These are phyloP conservation scores for Juncus inflexus DNA, from an alignment of 176 grass and related monocot species.

Conservation along the genomic window DNA sequence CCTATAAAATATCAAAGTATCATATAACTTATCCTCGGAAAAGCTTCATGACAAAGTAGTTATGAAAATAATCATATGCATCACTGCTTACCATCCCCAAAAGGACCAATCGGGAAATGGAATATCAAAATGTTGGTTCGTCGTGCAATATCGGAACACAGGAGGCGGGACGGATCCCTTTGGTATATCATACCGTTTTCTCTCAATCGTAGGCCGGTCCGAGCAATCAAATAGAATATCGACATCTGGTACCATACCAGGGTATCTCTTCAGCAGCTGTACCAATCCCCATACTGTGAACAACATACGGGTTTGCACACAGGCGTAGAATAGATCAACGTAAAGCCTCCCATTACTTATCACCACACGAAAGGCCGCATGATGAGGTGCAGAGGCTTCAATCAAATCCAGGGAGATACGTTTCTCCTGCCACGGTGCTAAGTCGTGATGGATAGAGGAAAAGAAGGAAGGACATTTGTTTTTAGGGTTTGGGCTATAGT, in stretches of 20 bases:
- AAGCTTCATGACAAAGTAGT: neutral
- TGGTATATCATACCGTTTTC: slow-evolving; percentile 27
- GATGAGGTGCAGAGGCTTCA: slow-evolving; percentile 30
- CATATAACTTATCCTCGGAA: neutral
- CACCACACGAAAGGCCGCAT: slow-evolving; percentile 55
- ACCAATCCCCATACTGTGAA: slow-evolving; percentile 74
- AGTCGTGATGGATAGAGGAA: slow-evolving; percentile 55
- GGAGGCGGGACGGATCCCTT: slow-evolving; percentile 39
- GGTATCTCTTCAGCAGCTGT: slow-evolving; percentile 60
- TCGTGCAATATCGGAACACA: slow-evolving; percentile 75
- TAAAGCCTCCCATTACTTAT: slow-evolving; percentile 58
- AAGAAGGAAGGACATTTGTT: slow-evolving; percentile 56
- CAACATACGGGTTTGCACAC: slow-evolving; percentile 67
- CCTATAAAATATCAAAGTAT: neutral
- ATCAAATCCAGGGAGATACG: slow-evolving; percentile 36
- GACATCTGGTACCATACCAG: slow-evolving; percentile 61
- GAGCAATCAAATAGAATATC: slow-evolving; percentile 91
- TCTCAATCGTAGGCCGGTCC: slow-evolving; percentile 57
- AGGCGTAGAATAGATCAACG: slow-evolving; percentile 81
- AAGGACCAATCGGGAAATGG: slow-evolving; percentile 93
- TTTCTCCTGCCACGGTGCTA: slow-evolving; percentile 43
- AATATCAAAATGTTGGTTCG: slow-evolving; percentile 57
- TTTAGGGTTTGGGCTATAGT: no score
- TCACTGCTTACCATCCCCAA: slow-evolving; percentile 61
- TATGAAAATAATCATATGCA: neutral